These are phyloP conservation scores for Besnoitia besnoiti DNA, from an alignment of 169 alveolate genomes.

Conservation along the genomic window DNA sequence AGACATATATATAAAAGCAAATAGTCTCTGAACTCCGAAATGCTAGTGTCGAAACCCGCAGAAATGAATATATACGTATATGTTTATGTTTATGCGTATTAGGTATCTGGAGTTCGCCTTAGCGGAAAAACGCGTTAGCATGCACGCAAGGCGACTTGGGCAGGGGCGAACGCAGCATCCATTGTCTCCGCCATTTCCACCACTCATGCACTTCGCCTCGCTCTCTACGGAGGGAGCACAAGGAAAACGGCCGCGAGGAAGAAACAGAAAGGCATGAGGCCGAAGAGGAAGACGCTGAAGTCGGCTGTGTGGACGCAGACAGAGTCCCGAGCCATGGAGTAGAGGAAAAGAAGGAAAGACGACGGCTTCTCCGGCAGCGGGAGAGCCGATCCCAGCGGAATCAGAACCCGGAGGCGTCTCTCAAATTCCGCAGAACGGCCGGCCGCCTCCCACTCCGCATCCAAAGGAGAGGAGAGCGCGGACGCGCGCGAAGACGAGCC, in stretches of 20 bases:
- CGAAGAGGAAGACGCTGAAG: not conserved
- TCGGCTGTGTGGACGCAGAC: not conserved
- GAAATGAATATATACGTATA: not conserved
- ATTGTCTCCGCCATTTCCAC: too few relatives aligned
- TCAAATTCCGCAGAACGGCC: not conserved
- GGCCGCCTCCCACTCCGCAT: not conserved
- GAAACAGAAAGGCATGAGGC: not conserved
- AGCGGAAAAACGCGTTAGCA: not conserved
- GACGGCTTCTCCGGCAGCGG: not conserved
- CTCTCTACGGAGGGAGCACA: not conserved
- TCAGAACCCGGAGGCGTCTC: not conserved
- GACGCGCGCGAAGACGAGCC: not conserved
- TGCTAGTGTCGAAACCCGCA: not conserved
- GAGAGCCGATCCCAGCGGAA: not conserved
- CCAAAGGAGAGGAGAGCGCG: not conserved
- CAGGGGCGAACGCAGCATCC: too few relatives aligned
- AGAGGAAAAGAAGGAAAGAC: not conserved
- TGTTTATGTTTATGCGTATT: not conserved
- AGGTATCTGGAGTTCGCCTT: not conserved
- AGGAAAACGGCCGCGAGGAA: not conserved
- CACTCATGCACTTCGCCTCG: too few relatives aligned
- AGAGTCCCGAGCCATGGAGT: not conserved
- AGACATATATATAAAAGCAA: not conserved
- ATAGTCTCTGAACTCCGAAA: not conserved
- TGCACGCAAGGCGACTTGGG: not conserved